phyloP scores from a whole-genome alignment of 2,329 filamentous ascomycete genomes.

The Plectosphaerella cucumerina region DNA sequence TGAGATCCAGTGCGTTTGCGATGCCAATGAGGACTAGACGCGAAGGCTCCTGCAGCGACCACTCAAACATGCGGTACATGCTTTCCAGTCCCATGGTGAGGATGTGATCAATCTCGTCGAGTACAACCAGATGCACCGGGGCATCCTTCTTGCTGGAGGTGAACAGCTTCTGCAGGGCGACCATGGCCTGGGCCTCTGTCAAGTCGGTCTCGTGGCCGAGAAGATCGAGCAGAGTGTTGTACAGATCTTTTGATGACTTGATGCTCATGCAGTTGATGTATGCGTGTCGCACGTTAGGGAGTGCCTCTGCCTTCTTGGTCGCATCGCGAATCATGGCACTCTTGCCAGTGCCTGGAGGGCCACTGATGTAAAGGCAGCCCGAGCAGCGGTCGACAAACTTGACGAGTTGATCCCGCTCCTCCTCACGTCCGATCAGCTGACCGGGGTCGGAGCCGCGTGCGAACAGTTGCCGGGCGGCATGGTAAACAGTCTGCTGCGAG shows the following conservation, averaged over 20 bases:
- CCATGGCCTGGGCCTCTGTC: slow-evolving; percentile 62
- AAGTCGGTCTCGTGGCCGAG: slow-evolving; percentile 55
- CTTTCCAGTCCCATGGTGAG: slow-evolving; percentile 84
- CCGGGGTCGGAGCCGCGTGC: slow-evolving; percentile 72
- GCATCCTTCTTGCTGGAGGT: slow-evolving; percentile 52
- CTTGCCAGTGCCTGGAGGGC: slow-evolving; percentile 93
- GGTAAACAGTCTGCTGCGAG: slow-evolving; percentile 72
- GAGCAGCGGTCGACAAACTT: slow-evolving; percentile 65
- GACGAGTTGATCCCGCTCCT: slow-evolving; percentile 59
- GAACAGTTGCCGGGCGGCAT: slow-evolving; percentile 82
- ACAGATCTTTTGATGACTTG: slow-evolving; percentile 82
- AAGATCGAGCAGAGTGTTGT: slow-evolving; percentile 71
- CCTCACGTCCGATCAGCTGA: slow-evolving; percentile 73
- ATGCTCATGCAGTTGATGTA: slow-evolving; percentile 98
- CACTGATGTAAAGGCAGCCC: slow-evolving; percentile 91
- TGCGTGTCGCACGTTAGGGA: slow-evolving; percentile 56
- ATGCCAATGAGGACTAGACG: slow-evolving; percentile 84
- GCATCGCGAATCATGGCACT: slow-evolving; percentile 88
- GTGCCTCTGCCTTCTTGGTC: slow-evolving; percentile 52
- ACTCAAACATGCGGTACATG: slow-evolving; percentile 92
- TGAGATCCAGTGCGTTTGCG: slow-evolving; percentile 92
- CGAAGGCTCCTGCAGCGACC: slow-evolving; percentile 80
- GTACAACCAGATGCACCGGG: slow-evolving; percentile 71
- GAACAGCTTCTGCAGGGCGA: slow-evolving; percentile 68
- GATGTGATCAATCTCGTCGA: slow-evolving; percentile 95